These are phyloP conservation scores for Termitomyces sp. DNA, from an alignment of 768 basidiomycete species.

Conservation along the genomic window DNA sequence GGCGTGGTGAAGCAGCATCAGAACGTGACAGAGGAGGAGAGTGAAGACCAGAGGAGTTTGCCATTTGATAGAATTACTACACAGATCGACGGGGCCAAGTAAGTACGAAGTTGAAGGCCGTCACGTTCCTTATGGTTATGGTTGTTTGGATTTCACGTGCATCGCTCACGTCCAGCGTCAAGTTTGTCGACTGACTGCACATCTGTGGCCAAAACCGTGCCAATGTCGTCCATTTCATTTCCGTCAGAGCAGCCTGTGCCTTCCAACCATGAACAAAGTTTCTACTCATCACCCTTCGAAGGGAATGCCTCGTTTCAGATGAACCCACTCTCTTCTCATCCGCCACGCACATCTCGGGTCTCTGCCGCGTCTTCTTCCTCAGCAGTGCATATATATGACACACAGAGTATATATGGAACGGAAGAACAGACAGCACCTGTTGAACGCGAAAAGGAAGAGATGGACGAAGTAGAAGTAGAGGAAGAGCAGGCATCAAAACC, in stretches of 20 bases:
- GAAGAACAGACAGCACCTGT: conserved; percentile 36
- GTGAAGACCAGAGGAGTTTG: conserved; percentile 41
- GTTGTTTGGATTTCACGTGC: no score
- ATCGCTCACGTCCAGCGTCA: background rate
- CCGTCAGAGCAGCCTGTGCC: conserved; percentile 42
- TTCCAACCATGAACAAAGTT: conserved; percentile 43
- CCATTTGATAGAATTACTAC: conserved; percentile 5
- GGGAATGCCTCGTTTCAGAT: conserved; percentile 66
- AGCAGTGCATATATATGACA: conserved; percentile 33
- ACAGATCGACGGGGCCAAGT: background rate
- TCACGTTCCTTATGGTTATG: no score
- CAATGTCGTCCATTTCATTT: conserved; percentile 70
- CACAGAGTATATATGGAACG: conserved; percentile 38
- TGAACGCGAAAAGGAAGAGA: conserved; percentile 28
- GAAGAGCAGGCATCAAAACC: conserved; percentile 45
- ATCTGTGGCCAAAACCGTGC: background rate
- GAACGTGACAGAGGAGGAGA: conserved; percentile 64
- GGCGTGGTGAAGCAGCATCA: conserved; percentile 50
- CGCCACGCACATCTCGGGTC: conserved; percentile 70
- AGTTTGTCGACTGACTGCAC: conserved; percentile 4
- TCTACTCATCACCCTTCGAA: conserved; percentile 61
- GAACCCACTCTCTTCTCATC: conserved; percentile 78
- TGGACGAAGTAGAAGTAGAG: conserved; percentile 39
- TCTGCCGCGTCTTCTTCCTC: conserved; percentile 39
- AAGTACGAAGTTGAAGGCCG: background rate